phyloP scores from a whole-genome alignment of 2,329 filamentous ascomycete species.

The Tolypocladium paradoxum region DNA sequence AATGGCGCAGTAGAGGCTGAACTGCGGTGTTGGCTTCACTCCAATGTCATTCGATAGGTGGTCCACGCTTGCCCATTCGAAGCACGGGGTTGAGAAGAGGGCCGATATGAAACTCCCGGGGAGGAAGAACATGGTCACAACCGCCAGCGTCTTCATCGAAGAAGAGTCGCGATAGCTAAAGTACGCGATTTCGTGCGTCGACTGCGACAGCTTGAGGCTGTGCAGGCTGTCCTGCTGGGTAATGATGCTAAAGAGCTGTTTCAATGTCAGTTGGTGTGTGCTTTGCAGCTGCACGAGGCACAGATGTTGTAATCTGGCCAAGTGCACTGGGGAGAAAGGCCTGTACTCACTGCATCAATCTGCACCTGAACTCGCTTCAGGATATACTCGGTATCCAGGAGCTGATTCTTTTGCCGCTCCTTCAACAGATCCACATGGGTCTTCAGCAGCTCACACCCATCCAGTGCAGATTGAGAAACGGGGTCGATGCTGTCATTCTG shows the following conservation, averaged over 20 bases:
- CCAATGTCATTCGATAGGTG: conserved; percentile 11
- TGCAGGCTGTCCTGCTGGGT: conserved; percentile 24
- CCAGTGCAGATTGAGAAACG: not conserved
- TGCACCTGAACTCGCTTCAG: conserved; percentile 28
- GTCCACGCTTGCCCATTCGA: conserved; percentile 20
- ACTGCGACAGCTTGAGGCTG: conserved; percentile 18
- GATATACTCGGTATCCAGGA: conserved; percentile 23
- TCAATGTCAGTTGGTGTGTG: not conserved
- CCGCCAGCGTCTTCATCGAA: conserved; percentile 31
- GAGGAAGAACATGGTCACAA: conserved; percentile 32
- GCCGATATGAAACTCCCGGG: conserved; percentile 31
- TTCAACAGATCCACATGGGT: conserved; percentile 18
- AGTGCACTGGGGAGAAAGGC: not conserved
- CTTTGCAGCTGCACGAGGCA: not conserved
- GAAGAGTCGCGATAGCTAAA: conserved; percentile 28
- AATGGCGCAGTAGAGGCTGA: conserved; percentile 28
- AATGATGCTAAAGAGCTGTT: conserved; percentile 26
- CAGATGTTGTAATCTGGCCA: not conserved
- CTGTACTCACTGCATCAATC: conserved; percentile 21
- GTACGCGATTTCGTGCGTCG: conserved; percentile 20
- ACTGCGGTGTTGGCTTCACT: conserved; percentile 22
- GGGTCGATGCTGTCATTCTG: not conserved
- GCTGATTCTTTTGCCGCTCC: conserved; percentile 23
- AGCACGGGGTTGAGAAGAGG: conserved; percentile 26
- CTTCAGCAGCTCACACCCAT: conserved; percentile 12